Base-by-base conservation (phyloP, 108 stramenopile species). In the Pseudonitzschia multiseries region DNA sequence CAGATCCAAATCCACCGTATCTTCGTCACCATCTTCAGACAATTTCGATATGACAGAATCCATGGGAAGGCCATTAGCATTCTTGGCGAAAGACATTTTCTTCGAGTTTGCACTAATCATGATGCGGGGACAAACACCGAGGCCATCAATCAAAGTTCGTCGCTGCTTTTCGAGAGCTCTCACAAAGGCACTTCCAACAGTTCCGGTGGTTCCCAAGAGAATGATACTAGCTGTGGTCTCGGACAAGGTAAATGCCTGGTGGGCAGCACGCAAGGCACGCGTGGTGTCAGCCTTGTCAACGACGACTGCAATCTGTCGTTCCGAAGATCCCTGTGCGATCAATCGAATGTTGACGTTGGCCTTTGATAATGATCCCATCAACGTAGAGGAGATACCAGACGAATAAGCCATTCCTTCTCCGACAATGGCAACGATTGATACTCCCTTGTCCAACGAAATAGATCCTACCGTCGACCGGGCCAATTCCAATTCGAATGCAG, bases 291-390 rank as follows among this genome's bases (percentile, higher is more conserved):
- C 70, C 28, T 69, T 74, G 21, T 83, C 69, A 18, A 96, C 95
- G 33, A 93, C 92, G 32, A 89, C 92, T 36, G 92, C 87, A 69
- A 96, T 89, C 50, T 94, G 92, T n/a, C 93, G 79, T 76, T 94
- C 95, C 21, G 84, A 86, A 13, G 82, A 84, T 21, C 89, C 92
- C 77, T 93, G 92, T 28, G 95, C 90, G 70, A 94, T 93, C 57
- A 89, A 81, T 43, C 93, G 89, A 50, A 96, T 88, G 80, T 96
- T 96, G 65, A 96, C 88, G 70, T 90, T 89, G 41, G 93, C 90
- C 46, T 83, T 78, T 57, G 93, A 89, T 33, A 96, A 75, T n/a
- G 93, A 84, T 21, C 70, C 71, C 87, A 94, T 93, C 69, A 96
- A 93, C 3, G 85, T 85, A 0, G 91, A 90, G 0, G 90, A 81